A percentile compares a stretch with the other conserved stretches of the same genome.
phyloP scores from a whole-genome alignment of 768 basidiomycete genomes.

The Kwoniella heveanensis region DNA sequence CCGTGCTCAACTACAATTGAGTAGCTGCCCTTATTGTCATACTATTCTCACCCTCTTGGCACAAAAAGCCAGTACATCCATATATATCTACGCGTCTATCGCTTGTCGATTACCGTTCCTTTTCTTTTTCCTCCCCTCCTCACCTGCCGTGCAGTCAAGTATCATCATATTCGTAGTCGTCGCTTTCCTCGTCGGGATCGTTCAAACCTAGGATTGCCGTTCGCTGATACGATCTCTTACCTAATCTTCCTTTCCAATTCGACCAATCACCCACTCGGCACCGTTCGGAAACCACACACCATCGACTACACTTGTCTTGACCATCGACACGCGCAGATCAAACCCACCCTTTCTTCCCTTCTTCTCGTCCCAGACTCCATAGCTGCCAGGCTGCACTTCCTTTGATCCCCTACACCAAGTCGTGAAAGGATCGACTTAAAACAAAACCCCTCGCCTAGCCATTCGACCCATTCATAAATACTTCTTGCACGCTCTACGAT shows the following conservation, averaged over 20 bases:
- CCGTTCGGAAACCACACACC: not conserved
- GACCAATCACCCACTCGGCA: not conserved
- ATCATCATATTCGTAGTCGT: not conserved
- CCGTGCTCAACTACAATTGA: not conserved
- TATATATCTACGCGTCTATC: not conserved
- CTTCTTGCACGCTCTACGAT: not conserved
- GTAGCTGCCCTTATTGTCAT: not conserved
- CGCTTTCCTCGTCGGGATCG: not conserved
- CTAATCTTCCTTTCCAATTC: not conserved
- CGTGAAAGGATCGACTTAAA: slow-evolving; percentile 12
- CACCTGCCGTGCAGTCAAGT: slow-evolving; percentile 16
- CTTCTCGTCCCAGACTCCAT: not conserved
- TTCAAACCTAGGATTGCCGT: not conserved
- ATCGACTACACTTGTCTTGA: not conserved
- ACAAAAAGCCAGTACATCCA: not conserved
- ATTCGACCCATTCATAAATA: not conserved
- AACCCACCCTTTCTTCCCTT: slow-evolving; percentile 1
- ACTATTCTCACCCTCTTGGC: not conserved
- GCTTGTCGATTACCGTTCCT: slow-evolving; percentile 1
- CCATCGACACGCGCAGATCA: slow-evolving; percentile 12
- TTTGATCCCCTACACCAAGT: slow-evolving; percentile 11
- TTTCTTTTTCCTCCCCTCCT: not conserved
- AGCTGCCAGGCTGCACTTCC: slow-evolving; percentile 8
- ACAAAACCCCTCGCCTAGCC: slow-evolving; percentile 7
- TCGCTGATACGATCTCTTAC: not conserved